Evolutionary conservation across 192 early-diverging fungal species (phyloP).

Genomic region (Funneliformis mosseae): DNA sequence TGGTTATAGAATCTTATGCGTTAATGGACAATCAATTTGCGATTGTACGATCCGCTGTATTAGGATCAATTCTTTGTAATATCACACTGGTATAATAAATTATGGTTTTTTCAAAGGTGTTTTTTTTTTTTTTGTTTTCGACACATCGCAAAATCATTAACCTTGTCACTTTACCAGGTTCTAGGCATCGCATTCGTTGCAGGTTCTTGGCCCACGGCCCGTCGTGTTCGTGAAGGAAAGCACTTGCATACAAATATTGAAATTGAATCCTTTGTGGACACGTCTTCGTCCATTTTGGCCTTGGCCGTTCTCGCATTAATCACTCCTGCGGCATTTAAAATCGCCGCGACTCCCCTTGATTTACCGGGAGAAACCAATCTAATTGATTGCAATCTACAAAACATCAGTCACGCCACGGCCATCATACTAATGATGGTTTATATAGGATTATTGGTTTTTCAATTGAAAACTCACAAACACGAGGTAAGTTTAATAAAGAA

Average conservation of each 20-base stretch:
- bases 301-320: slow-evolving; percentile 62
- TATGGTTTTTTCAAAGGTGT: neutral
- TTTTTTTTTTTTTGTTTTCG: neutral
- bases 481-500: slow-evolving; percentile 14
- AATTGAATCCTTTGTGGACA: slow-evolving; percentile 49
- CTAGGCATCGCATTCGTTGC: slow-evolving; percentile 78
- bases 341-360: slow-evolving; percentile 37
- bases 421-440: slow-evolving; percentile 64
- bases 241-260: neutral
- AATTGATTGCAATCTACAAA: slow-evolving; percentile 47
- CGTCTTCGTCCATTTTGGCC: slow-evolving; percentile 58
- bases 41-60: slow-evolving; percentile 55
- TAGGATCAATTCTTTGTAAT: slow-evolving; percentile 92
- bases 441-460: slow-evolving; percentile 71
- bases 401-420: slow-evolving; percentile 63
- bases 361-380: neutral
- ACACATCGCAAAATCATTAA: neutral
- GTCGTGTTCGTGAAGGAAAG: slow-evolving; percentile 37
- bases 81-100: slow-evolving; percentile 67
- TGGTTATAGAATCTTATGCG: slow-evolving; percentile 39
- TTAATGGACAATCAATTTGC: slow-evolving; percentile 31
- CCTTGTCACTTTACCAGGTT: slow-evolving; percentile 28
- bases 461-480: slow-evolving; percentile 74
- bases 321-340: slow-evolving; percentile 61
- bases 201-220: slow-evolving; percentile 65